Percentiles rank a stretch among this genome's conserved stretches.
These are phyloP conservation scores for Gossypium mustelinum DNA, from an alignment of 345 rosid genomes.

Conservation along the genomic window DNA sequence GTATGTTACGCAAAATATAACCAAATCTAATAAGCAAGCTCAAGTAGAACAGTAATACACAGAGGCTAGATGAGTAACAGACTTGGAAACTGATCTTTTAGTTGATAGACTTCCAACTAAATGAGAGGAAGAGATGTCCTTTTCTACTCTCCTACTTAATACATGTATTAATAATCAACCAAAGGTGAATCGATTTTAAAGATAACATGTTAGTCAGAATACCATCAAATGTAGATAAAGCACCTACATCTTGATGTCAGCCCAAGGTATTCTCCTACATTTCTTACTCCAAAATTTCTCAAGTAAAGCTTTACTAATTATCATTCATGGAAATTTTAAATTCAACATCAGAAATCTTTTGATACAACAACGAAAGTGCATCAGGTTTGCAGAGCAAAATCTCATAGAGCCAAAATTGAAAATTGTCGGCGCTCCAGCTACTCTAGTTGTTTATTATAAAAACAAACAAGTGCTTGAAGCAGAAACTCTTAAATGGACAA, in stretches of 20 bases:
- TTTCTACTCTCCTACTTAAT: background rate
- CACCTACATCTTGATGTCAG: background rate
- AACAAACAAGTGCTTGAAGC: background rate
- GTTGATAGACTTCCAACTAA: background rate
- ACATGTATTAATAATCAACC: background rate
- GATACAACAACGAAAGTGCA: background rate
- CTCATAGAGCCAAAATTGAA: background rate
- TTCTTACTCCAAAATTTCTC: background rate
- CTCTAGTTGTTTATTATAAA: background rate
- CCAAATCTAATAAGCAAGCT: background rate
- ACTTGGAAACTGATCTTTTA: background rate
- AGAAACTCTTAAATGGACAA: background rate
- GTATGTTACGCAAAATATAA: constrained; percentile 11
- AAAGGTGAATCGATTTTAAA: background rate
- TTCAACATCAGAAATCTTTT: background rate
- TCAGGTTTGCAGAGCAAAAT: background rate
- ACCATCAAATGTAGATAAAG: background rate
- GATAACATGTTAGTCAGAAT: background rate
- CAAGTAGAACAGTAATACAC: background rate
- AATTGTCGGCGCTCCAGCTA: background rate
- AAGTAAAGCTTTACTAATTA: background rate
- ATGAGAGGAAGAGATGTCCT: background rate
- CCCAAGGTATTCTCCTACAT: background rate
- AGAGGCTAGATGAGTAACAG: constrained; percentile 1
- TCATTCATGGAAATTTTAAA: background rate